These are phyloP conservation scores for Amylostereum chailletii DNA, from an alignment of 1,284 basidiomycete genomes.

Conservation along the genomic window DNA sequence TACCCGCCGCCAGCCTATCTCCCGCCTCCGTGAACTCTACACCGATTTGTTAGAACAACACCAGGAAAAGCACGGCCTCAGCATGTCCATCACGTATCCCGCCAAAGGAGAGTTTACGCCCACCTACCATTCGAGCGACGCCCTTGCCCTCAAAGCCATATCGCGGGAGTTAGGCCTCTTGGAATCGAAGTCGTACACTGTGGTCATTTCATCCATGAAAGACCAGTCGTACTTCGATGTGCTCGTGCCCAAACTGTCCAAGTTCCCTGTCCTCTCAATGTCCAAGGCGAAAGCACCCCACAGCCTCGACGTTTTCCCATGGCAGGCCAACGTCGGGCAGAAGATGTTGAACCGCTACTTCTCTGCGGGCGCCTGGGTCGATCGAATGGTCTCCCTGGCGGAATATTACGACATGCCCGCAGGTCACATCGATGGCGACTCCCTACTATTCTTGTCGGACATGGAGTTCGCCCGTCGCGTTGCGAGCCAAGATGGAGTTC, in stretches of 20 bases:
- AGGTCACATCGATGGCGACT: slow-evolving; percentile 87
- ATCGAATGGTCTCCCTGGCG: slow-evolving; percentile 75
- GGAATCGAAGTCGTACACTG: slow-evolving; percentile 63
- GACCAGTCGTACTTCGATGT: slow-evolving; percentile 82
- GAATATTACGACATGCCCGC: slow-evolving; percentile 91
- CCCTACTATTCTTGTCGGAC: slow-evolving; percentile 82
- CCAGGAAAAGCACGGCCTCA: slow-evolving; percentile 28
- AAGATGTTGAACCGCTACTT: slow-evolving; percentile 87
- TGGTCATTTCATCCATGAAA: slow-evolving; percentile 84
- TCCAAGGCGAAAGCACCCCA: slow-evolving; percentile 69
- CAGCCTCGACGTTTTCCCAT: slow-evolving; percentile 68
- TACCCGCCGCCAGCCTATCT: slow-evolving; percentile 74
- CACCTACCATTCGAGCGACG: slow-evolving; percentile 75
- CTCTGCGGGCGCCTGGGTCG: slow-evolving; percentile 72
- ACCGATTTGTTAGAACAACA: slow-evolving; percentile 44
- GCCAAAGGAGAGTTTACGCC: slow-evolving; percentile 63
- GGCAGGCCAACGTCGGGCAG: slow-evolving; percentile 63
- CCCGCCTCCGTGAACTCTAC: slow-evolving; percentile 74
- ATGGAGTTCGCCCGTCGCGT: slow-evolving; percentile 87
- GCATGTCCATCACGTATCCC: slow-evolving; percentile 60
- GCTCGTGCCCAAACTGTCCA: slow-evolving; percentile 62
- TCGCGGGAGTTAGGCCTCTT: slow-evolving; percentile 78
- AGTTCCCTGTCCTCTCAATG: slow-evolving; percentile 88
- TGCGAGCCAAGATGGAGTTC: slow-evolving; percentile 79
- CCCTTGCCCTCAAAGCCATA: slow-evolving; percentile 78